Evolutionary conservation across 768 basidiomycete species (phyloP), one percentile per base, ranked within the genome.

Genomic region (Hysterangium stoloniferum): DNA sequence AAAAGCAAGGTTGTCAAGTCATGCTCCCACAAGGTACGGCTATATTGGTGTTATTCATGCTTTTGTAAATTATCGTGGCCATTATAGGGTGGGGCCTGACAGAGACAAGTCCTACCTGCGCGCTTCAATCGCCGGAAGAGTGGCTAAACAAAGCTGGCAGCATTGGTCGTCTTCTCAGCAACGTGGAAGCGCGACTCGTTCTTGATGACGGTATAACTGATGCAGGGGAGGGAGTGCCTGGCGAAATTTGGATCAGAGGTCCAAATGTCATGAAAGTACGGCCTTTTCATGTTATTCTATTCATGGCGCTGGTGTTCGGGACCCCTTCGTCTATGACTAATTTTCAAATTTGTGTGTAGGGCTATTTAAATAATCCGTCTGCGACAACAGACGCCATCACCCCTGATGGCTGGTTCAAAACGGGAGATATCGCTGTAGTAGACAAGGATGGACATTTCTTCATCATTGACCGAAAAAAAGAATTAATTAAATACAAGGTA

Each of bases 241-340:
- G 92, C 12, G 91, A 94, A 64, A 62, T 95, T 15, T 93, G 90
- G 89, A 47, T 92, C 3, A 73, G 79, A 43, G 89, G 89, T 0
- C 82, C 84, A 2, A 77, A 70, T 1, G 69, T 93, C 34, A 48
- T 48, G 46, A 48, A 48, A 25, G 44, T 45, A 45, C 4, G 40
- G 6, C 28, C 28, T 41, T 4, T 19, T 41, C 28, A 22, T 41
- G 38, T 6, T 40, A 11, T 24, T 17, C n/a, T n/a, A 37, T 37
- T 37, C 5, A n/a, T 5, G n/a, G 35, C 20, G n/a, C 35, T 37
- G 35, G 7, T 37, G n/a, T 5, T 37, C n/a, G 6, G n/a, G 7
- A 37, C 19, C 19, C 19, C n/a, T n/a, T n/a, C n/a, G n/a, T n/a
- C n/a, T n/a, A n/a, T n/a, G n/a, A n/a, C n/a, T n/a, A n/a, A n/a